Base-by-base conservation (phyloP, 208 protist species). In the Leishmania tropica region DNA sequence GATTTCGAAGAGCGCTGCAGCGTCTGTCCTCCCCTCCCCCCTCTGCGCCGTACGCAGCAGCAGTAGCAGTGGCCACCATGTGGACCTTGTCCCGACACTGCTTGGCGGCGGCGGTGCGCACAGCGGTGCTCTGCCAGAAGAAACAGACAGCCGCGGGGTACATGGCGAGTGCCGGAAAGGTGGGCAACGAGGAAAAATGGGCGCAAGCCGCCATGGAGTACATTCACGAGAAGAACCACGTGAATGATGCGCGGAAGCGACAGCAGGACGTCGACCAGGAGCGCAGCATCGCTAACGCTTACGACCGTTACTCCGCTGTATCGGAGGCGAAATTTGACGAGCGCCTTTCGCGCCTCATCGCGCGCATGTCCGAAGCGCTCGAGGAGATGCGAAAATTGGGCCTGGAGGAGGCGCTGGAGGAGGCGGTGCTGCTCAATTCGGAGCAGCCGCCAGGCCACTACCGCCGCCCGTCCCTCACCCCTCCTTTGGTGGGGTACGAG, bases 201-300 rank as follows among this genome's bases (percentile, higher is more conserved):
- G 93, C 93, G 1, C 94, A 97, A 67, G 90, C 90, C 7, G 92
- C 90, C 58, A 95, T 97, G 92, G 91, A 96, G 86, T 97, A 97
- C 85, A 90, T 97, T 75, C 92, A 97, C 83, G 93, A 97, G 65
- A 92, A 94, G 84, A 91, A 91, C 35, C 94, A 95, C 81, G 88
- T 93, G 48, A 96, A 94, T 78, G 94, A 97, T 68, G 80, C 85
- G 15, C 83, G 91, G 11, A 98, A 98, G 85, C 88, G 93, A 19
- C 89, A 96, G 81, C 84, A 87, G 73, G 92, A 98, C 60, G 92
- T 98, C 54, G 83, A 92, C 45, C 81, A 84, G 60, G 93, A 98
- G 81, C 91, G 91, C 45, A 81, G 84, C 47, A 65, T 95, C 31
- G 84, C 93, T 11, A 73, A 81, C 62, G 95, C 92, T 7, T 96